A percentile compares a stretch with the other conserved stretches of the same genome.
These are phyloP conservation scores for Clarkia xantiana DNA, from an alignment of 345 rosid genomes.

Conservation along the genomic window DNA sequence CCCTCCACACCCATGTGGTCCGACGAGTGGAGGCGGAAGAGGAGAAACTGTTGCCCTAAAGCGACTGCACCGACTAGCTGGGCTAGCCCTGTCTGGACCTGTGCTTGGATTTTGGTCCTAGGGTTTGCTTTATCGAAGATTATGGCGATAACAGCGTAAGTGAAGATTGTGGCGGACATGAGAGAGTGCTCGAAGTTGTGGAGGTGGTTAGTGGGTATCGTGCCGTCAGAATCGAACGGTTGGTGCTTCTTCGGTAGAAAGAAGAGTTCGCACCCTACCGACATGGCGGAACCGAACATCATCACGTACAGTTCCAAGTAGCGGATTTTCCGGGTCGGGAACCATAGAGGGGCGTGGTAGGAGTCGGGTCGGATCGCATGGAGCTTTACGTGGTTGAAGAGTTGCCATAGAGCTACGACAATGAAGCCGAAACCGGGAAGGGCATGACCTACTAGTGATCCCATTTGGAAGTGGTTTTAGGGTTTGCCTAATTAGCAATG, in stretches of 20 bases:
- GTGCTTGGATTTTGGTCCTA: constrained; percentile 8
- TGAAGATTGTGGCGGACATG: constrained; percentile 53
- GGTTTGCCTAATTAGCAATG: background rate
- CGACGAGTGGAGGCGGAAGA: constrained; percentile 70
- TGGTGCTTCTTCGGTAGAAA: constrained; percentile 62
- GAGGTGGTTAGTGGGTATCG: constrained; percentile 77
- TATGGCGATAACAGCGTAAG: constrained; percentile 43
- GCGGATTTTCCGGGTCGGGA: constrained; percentile 34
- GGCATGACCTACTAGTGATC: constrained; percentile 64
- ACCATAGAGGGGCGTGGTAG: constrained; percentile 48
- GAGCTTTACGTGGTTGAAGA: constrained; percentile 55
- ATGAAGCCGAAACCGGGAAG: constrained; percentile 59
- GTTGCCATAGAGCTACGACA: constrained; percentile 63
- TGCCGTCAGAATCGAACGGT: constrained; percentile 62
- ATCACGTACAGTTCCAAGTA: constrained; percentile 47
- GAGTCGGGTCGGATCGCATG: constrained; percentile 34
- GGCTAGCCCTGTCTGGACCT: constrained; percentile 24
- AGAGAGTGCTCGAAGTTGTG: constrained; percentile 78
- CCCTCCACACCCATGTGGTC: constrained; percentile 83
- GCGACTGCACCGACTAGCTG: constrained; percentile 45
- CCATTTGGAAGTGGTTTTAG: constrained; percentile 23
- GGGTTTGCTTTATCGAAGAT: constrained; percentile 22
- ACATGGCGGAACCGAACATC: constrained; percentile 43
- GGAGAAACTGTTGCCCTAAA: constrained; percentile 52
- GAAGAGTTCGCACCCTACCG: constrained; percentile 68